phyloP scores from a whole-genome alignment of 257 asterid species.

The Knoxia roxburghii region DNA sequence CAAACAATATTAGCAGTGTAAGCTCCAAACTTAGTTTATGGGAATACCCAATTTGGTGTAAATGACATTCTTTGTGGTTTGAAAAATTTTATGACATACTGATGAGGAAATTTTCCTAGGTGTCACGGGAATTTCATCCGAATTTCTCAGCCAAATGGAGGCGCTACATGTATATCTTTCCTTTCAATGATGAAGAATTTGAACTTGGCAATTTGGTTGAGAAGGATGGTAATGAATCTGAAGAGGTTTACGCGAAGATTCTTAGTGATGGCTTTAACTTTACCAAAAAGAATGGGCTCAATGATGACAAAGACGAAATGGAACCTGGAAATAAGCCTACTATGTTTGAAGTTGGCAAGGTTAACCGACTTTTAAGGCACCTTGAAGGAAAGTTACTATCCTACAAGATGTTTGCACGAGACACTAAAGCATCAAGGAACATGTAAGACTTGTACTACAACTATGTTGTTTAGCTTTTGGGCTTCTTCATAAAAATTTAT shows the following conservation, averaged over 20 bases:
- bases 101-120: conserved; percentile 34
- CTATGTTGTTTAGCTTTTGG: neutral
- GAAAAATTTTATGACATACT: neutral
- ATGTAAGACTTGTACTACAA: conserved; percentile 43
- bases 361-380: conserved; percentile 58
- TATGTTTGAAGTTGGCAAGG: conserved; percentile 57
- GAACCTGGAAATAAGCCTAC: conserved; percentile 48
- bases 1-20: neutral
- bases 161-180: conserved; percentile 82
- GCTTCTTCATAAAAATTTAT: neutral
- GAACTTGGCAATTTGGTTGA: conserved; percentile 26
- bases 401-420: conserved; percentile 94
- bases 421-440: conserved; percentile 87
- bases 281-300: conserved; percentile 24
- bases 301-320: conserved; percentile 30
- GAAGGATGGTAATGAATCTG: conserved; percentile 16
- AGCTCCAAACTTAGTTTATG: neutral
- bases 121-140: conserved; percentile 90
- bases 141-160: conserved; percentile 99
- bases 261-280: conserved; percentile 18
- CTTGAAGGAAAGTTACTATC: conserved; percentile 85
- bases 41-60: neutral
- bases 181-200: conserved; percentile 41
- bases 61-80: neutral
- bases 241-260: conserved; percentile 27